Conservation (phyloP, 805 yeast species). For the Yamadazyma philogaea region DNA sequence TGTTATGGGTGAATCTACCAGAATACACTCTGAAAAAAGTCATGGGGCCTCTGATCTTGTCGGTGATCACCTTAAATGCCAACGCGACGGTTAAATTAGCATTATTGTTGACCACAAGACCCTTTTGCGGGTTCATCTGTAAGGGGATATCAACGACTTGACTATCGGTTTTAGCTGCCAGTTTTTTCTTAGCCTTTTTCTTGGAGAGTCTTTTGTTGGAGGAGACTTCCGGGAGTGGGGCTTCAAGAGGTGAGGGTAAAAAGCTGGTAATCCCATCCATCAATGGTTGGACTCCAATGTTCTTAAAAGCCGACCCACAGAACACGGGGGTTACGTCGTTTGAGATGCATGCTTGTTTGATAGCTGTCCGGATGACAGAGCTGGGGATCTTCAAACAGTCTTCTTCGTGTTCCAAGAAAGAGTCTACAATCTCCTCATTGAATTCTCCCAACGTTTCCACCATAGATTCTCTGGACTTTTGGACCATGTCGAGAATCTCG, state of each 20-base stretch:
- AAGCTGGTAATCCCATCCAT: constrained; percentile 77
- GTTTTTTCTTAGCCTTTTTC: constrained; percentile 15
- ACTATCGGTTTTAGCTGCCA: constrained; percentile 1
- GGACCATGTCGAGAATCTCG: constrained; percentile 45
- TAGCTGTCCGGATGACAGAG: constrained; percentile 50
- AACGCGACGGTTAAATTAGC: constrained; percentile 69
- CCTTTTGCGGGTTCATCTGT: constrained; percentile 38
- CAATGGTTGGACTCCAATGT: constrained; percentile 93
- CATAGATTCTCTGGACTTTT: constrained; percentile 64
- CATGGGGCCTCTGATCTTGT: constrained; percentile 78
- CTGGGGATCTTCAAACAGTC: constrained; percentile 67
- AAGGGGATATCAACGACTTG: constrained; percentile 22
- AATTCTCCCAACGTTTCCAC: constrained; percentile 81
- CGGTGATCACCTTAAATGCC: constrained; percentile 89
- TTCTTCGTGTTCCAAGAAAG: constrained; percentile 67
- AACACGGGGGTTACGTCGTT: constrained; percentile 70
- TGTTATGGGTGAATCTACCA: constrained; percentile 65
- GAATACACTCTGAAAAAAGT: constrained; percentile 85
- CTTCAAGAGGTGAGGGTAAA: constrained; percentile 79
- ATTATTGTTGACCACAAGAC: constrained; percentile 53
- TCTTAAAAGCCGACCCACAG: constrained; percentile 90
- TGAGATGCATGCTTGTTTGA: constrained; percentile 60
- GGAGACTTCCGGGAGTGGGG: constrained; percentile 52
- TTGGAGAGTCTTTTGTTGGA: constrained; percentile 19
- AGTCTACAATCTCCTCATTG: constrained; percentile 74